Base-by-base conservation (phyloP, 176 grass and related monocot genomes). In the Carex pumila region DNA sequence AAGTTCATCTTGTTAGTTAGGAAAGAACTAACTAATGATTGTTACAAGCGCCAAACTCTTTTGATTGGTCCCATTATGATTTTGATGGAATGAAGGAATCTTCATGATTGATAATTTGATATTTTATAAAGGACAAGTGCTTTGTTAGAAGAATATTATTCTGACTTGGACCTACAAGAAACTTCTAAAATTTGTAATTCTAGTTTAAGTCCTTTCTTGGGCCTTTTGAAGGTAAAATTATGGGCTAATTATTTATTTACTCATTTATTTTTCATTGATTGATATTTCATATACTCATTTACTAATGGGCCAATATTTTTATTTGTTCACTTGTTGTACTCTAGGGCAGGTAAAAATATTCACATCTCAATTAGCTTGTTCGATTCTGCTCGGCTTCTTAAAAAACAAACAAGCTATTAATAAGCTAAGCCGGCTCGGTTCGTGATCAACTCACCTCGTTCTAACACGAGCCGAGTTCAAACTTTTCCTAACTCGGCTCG, bases 81-180 rank as follows among this genome's bases (percentile, higher is more conserved):
- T 5, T 81, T 64, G 58, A 61, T 45, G 32, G 54, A 61, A 58
- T 37, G 52, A 22, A 62, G 39, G 79, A 81, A 81, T 63, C 79
- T 81, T 47, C 58, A 64, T 81, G 30, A 79, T 37, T 57, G 5
- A 36, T 59, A 81, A 62, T 80, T 37, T 57, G 5, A 36, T 59
- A 81, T 80, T 80, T 80, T 12, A 43, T 81, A 63, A 81, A 81
- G 37, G 45, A 81, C 59, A 61, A 21, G 79, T 15, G 15, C 57
- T 81, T 81, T 63, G 2, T 59, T 81, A 41, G 54, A 81, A 81
- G 59, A 81, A 6, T 81, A 43, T 4, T 81, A 43, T 4, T 81
- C 57, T 63, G 3, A n/a, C 37, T 52, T 81, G 31, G 79, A 63
- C 79, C 55, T 41, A 43, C 79, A 18, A 52, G n/a, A 64, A 81